phyloP scores from a whole-genome alignment of 2,329 filamentous ascomycete species.

The Paramyrothecium roridum region DNA sequence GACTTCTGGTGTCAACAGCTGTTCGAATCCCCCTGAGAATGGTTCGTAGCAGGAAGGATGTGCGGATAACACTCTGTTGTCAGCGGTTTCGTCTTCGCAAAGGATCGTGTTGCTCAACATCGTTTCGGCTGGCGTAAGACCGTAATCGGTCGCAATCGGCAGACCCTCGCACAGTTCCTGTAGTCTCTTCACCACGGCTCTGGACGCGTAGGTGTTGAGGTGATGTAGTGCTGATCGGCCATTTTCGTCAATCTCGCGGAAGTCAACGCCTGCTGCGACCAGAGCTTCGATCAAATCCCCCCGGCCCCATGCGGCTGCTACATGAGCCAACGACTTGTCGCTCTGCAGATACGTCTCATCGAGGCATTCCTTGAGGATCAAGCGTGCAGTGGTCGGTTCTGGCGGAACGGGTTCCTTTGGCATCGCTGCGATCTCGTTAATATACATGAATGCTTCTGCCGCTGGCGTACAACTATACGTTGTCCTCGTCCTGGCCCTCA shows the following conservation, averaged over 20 bases:
- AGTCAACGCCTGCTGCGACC: conserved; percentile 12
- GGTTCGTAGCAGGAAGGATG: conserved; percentile 19
- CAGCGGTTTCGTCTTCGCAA: background rate
- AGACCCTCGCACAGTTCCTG: conserved; percentile 12
- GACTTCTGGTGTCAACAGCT: conserved; percentile 19
- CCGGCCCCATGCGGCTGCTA: conserved; percentile 24
- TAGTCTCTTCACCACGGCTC: conserved; percentile 18
- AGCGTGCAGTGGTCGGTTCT: conserved; percentile 8
- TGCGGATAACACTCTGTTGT: conserved; percentile 3
- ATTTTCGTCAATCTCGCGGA: conserved; percentile 6
- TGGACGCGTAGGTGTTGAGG: conserved; percentile 19
- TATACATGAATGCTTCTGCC: conserved; percentile 21
- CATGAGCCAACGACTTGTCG: conserved; percentile 7
- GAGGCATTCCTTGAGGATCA: conserved; percentile 11
- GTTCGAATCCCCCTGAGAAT: conserved; percentile 11
- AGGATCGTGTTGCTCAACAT: conserved; percentile 21
- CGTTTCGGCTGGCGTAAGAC: conserved; percentile 22
- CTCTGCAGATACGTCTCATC: conserved; percentile 1
- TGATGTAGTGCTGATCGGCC: conserved; percentile 16
- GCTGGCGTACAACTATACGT: conserved; percentile 23
- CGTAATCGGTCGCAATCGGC: conserved; percentile 10
- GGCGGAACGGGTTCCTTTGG: conserved; percentile 2
- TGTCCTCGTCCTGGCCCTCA: conserved; percentile 12
- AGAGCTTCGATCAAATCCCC: conserved; percentile 14
- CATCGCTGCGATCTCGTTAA: conserved; percentile 1